Conservation (phyloP, 257 asterid species). For the Orobanche coerulescens region DNA sequence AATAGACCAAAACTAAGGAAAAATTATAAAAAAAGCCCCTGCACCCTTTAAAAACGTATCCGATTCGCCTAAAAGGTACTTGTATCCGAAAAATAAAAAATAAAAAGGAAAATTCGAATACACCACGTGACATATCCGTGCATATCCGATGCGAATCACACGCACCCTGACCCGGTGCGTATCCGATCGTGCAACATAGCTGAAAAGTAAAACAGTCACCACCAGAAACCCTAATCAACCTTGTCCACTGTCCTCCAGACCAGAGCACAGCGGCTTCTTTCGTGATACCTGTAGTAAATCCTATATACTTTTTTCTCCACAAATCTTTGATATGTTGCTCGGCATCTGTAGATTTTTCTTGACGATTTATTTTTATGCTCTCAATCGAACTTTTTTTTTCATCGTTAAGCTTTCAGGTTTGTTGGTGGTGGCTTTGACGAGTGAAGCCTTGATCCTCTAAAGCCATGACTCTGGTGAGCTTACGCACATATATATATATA, state of each 20-base stretch:
- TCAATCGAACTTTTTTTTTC: neutral
- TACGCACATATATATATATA: neutral
- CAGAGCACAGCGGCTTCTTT: constrained; percentile 12
- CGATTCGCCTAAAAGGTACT: no score
- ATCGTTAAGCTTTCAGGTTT: constrained; percentile 17
- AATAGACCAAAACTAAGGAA: no score
- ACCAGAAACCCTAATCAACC: constrained; percentile 24
- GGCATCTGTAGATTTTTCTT: neutral
- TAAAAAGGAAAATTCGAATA: no score
- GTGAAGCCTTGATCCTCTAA: constrained; percentile 18
- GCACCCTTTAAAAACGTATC: no score
- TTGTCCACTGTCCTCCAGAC: neutral
- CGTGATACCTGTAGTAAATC: constrained; percentile 17
- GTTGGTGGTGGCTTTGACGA: neutral
- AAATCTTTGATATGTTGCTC: neutral
- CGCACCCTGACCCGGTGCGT: no score
- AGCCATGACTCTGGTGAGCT: constrained; percentile 70
- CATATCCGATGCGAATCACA: no score
- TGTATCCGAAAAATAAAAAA: no score
- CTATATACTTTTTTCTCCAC: neutral
- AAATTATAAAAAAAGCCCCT: no score
- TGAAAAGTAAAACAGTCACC: neutral
- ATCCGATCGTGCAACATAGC: no score
- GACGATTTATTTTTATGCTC: neutral
- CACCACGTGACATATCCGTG: no score